phyloP scores from a whole-genome alignment of 2,329 filamentous ascomycete genomes.

The Hirsutella rhossiliensis region DNA sequence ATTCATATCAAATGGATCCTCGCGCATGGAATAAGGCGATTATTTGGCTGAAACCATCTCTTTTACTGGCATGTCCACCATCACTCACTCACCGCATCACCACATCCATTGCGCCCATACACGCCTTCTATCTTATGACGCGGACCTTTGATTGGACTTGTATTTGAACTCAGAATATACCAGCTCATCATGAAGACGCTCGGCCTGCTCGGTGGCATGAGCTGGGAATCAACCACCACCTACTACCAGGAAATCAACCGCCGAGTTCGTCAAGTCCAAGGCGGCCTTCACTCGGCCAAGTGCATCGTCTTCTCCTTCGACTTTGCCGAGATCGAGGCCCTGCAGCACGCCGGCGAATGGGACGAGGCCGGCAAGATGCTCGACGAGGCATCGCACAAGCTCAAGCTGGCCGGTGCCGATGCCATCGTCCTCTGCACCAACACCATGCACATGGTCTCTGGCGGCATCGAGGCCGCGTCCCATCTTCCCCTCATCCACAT shows the following conservation, averaged over 20 bases:
- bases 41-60: neutral
- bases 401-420: constrained; percentile 10
- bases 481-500: constrained; percentile 12
- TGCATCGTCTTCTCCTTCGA: constrained; percentile 13
- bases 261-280: constrained; percentile 8
- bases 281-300: constrained; percentile 10
- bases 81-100: too few relatives aligned
- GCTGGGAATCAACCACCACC: constrained; percentile 12
- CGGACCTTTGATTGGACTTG: too few relatives aligned
- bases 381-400: constrained; percentile 5
- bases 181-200: constrained; percentile 12
- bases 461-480: constrained; percentile 4
- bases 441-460: constrained; percentile 12
- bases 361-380: constrained; percentile 7
- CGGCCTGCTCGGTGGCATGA: constrained; percentile 15
- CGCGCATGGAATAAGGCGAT: neutral
- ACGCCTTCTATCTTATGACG: too few relatives aligned
- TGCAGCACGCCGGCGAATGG: constrained; percentile 9
- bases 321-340: constrained; percentile 10
- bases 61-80: too few relatives aligned
- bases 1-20: neutral
- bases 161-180: neutral
- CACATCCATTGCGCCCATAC: too few relatives aligned
- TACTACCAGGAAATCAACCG: constrained; percentile 15
- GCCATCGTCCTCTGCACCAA: constrained; percentile 12